Conservation (phyloP, 768 basidiomycete species). For the Harrya chromipes region DNA sequence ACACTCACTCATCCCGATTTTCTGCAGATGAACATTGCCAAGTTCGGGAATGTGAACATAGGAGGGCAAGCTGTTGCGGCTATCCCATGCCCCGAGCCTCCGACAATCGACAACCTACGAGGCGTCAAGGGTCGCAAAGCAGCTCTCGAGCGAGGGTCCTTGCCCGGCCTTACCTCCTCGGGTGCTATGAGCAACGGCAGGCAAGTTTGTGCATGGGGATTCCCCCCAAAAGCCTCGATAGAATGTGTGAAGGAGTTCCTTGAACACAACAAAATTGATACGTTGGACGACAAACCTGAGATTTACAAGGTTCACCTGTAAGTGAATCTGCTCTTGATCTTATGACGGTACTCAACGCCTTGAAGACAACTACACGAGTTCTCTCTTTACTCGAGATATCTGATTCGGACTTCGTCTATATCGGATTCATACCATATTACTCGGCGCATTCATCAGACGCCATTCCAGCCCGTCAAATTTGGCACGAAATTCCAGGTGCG, state of each 20-base stretch:
- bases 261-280: conserved; percentile 42
- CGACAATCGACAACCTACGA: conserved; percentile 30
- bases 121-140: conserved; percentile 41
- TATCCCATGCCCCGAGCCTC: conserved; percentile 24
- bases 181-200: conserved; percentile 52
- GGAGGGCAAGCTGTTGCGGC: conserved; percentile 44
- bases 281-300: conserved; percentile 38
- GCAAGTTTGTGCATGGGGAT: conserved; percentile 58
- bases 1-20: conserved; percentile 49
- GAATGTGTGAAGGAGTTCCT: conserved; percentile 40
- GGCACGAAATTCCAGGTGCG: conserved; percentile 42
- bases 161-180: conserved; percentile 43
- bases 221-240: conserved; percentile 47
- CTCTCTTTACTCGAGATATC: conserved; percentile 47
- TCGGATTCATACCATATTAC: conserved; percentile 71
- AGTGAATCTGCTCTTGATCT: conserved; percentile 22
- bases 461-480: conserved; percentile 36
- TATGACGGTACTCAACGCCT: conserved; percentile 5
- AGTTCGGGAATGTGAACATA: conserved; percentile 43
- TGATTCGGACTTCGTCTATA: conserved; percentile 52
- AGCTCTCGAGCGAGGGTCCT: conserved; percentile 34
- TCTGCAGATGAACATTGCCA: conserved; percentile 38
- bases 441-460: conserved; percentile 58
- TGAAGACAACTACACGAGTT: conserved; percentile 38
- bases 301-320: conserved; percentile 51